Base-by-base conservation (phyloP, 495 filamentous ascomycete species). In the Chlorociboria aeruginascens region DNA sequence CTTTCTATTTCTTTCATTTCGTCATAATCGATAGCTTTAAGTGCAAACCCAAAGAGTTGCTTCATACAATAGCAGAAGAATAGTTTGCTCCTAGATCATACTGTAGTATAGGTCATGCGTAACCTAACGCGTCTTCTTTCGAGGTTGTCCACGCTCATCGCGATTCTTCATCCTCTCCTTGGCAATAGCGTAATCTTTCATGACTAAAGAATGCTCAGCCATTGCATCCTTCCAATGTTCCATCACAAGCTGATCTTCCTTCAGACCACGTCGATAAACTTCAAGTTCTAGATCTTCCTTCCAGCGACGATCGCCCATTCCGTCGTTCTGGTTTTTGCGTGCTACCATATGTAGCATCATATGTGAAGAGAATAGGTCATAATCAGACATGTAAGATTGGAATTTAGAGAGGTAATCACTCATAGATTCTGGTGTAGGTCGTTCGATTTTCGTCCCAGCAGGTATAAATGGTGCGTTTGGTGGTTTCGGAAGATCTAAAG, bases 261-360 rank as follows among this genome's bases (percentile, higher is more conserved):
- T 71, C 25, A 87, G 57, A 7, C 70, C 71, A 29, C 64, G 58
- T 50, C 79, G 42, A 53, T 92, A 92, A 6, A 73, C 72, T 20
- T 62, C 57, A 8, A 59, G 59, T 13, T 41, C 58, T 16, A 52
- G 51, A 45, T 81, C 78, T 7, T 64, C 67, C 39, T 84, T 66
- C 81, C 78, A 92, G 13, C 51, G 32, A 45, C 64, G 62, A 3
- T 64, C 61, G 3, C 66, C 69, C 31, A 79, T 66, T 0, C 58
- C 61, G 32, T 76, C 70, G 10, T 74, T 64, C 17, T 71, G 61
- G 8, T 65, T 63, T 58, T 85, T 75, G 11, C 86, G 74, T 0
- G 74, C 69, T 9, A 68, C 64, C 55, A 95, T 84, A 53, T 93
- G 83, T 1, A 67, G 60, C 2, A 83, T 60, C 58, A 93, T 82